Evolutionary conservation across 73 alveolate genomes (phyloP).

Genomic region (Paraurostyla sp.): DNA sequence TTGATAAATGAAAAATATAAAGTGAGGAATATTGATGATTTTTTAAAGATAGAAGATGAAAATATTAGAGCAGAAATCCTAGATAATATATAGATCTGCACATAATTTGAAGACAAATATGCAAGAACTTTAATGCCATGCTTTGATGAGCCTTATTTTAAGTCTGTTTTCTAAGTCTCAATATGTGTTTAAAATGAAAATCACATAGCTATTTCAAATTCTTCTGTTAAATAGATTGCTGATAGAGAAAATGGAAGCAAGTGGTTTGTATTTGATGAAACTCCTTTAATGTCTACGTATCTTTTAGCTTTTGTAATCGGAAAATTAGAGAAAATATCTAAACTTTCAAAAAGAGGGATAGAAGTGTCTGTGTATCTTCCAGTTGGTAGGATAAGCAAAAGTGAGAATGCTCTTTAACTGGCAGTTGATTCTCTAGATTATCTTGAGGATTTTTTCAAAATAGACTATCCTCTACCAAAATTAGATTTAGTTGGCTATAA

Average conservation of each 20-base stretch:
- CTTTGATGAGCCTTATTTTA: conserved; percentile 94
- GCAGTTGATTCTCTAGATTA: conserved; percentile 68
- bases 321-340: conserved; percentile 86
- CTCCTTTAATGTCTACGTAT: conserved; percentile 93
- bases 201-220: conserved; percentile 82
- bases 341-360: conserved; percentile 75
- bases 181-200: conserved; percentile 63
- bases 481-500: conserved; percentile 88
- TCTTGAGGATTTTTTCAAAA: conserved; percentile 73
- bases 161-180: conserved; percentile 82
- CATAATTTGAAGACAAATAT: conserved; percentile 52
- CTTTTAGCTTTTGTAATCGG: conserved; percentile 89
- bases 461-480: conserved; percentile 87
- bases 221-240: conserved; percentile 52
- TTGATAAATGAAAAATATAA: neutral
- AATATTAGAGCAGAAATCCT: neutral
- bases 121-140: conserved; percentile 82
- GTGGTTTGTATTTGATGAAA: conserved; percentile 76
- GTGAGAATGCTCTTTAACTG: conserved; percentile 54
- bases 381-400: conserved; percentile 62
- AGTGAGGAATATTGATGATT: neutral
- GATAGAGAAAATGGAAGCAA: conserved; percentile 72
- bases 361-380: conserved; percentile 83
- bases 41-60: neutral
- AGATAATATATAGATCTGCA: conserved; percentile 61